A percentile compares a stretch with the other conserved stretches of the same genome.
Evolutionary conservation across 75 land plant species (phyloP).

Genomic region (Pinus albicaulis): DNA sequence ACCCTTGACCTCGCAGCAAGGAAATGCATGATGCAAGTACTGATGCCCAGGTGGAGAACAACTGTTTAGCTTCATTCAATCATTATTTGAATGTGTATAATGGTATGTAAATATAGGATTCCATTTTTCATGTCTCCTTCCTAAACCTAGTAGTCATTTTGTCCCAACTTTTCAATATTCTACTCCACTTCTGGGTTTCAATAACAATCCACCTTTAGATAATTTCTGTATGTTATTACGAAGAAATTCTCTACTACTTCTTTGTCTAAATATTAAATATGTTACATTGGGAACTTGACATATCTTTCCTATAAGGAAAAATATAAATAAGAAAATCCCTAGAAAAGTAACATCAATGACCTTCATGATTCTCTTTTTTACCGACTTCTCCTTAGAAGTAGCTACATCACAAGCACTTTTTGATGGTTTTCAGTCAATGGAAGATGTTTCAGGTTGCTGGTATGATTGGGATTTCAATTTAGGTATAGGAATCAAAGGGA

Average conservation of each 20-base stretch:
- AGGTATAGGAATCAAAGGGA: constrained; percentile 92
- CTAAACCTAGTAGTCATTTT: background rate
- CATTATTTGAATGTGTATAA: too few species aligned
- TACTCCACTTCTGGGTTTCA: constrained; percentile 18
- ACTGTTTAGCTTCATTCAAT: background rate
- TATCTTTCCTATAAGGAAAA: constrained; percentile 34
- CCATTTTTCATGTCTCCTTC: too few species aligned
- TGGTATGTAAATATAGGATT: too few species aligned
- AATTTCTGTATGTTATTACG: background rate
- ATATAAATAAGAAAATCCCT: constrained; percentile 49
- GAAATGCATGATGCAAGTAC: too few species aligned
- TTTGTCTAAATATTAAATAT: constrained; percentile 17
- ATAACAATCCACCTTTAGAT: background rate
- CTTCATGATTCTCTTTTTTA: constrained; percentile 53
- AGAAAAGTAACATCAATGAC: constrained; percentile 70
- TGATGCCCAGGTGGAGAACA: background rate
- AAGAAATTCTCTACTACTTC: background rate
- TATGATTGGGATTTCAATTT: constrained; percentile 34
- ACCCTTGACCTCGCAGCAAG: too few species aligned
- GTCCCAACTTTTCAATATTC: constrained; percentile 43
- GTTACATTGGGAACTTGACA: constrained; percentile 21
- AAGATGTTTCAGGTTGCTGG: background rate
- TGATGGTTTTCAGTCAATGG: constrained; percentile 11
- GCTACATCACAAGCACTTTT: too few species aligned
- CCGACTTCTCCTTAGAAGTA: background rate